Evolutionary conservation across 805 yeast genomes (phyloP), one percentile per base, ranked within the genome.

Genomic region (Yamadazyma paraphyllophila): DNA sequence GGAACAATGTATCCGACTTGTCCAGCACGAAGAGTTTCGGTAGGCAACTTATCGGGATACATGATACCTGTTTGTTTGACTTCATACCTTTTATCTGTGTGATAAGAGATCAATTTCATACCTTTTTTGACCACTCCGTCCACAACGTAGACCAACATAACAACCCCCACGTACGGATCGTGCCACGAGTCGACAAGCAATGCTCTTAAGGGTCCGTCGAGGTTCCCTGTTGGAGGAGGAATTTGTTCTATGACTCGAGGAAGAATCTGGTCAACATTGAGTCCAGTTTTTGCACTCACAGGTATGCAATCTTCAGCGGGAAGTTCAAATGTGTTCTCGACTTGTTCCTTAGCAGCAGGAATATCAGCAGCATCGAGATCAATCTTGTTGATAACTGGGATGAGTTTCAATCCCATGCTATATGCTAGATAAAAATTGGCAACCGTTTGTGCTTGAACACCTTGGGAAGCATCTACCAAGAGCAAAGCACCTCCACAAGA

Each of bases 361-460:
- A 90, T 82, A 60, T 92, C 89, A 0, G 97, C 97, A 30, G 82
- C 86, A 49, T 85, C 94, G 44, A 92, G 68, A 66, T 92, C 99
- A 39, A 92, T 85, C 59, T 92, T 92, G 68, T 92, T 92, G 41
- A 92, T 87, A 13, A 92, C 88, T 0, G 99, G 98, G 1, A 92
- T 75, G 52, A 92, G 69, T 53, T 82, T 82, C 50, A 94, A 75
- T 8, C 84, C 87, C 82, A 89, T 77, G 46, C 92, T 84, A 59
- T 86, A 85, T 0, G 98, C 99, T 45, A 92, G 72, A 58, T 85
- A 88, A 66, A 88, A 92, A 63, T 94, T 92, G 17, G 99, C 97
- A n/a, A 92, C 97, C 0, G 99, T 94, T 63, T 92, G 99, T 0
- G 98, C 98, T 63, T 90, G 97, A 3, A 92, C 90, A 42, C 98